Evolutionary conservation across 2,329 filamentous ascomycete species (phyloP).

Genomic region (Diplodia intermedia): DNA sequence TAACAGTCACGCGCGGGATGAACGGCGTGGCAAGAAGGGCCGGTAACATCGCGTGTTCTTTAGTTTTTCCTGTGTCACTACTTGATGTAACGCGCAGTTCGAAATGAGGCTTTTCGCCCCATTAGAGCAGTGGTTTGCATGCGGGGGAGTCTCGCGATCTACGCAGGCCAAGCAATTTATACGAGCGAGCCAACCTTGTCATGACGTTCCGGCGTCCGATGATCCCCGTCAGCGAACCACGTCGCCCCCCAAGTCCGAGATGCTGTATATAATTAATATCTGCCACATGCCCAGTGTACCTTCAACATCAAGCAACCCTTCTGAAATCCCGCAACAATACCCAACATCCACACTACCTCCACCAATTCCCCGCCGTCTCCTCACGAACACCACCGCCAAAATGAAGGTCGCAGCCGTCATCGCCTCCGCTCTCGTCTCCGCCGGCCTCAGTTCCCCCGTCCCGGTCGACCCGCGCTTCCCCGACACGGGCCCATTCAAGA

Average conservation of each 20-base stretch:
- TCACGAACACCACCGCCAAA: background rate
- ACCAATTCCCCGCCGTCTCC: too few relatives aligned
- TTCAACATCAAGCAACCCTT: background rate
- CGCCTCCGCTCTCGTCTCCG: slow-evolving; percentile 8
- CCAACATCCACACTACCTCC: background rate
- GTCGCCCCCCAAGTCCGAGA: background rate
- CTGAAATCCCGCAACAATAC: background rate
- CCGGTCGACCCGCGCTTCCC: slow-evolving; percentile 22
- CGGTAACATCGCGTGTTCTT: too few relatives aligned
- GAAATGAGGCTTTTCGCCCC: too few relatives aligned
- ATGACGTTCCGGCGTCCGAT: background rate
- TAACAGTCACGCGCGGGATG: too few relatives aligned
- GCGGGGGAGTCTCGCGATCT: background rate
- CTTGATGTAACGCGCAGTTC: too few relatives aligned
- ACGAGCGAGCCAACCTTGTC: slow-evolving; percentile 1
- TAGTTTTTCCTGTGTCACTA: too few relatives aligned
- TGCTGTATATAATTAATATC: background rate
- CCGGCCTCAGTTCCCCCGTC: background rate
- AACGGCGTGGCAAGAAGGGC: too few relatives aligned
- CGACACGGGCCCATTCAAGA: slow-evolving; percentile 8
- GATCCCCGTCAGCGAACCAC: background rate
- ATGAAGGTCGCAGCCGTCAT: slow-evolving; percentile 20
- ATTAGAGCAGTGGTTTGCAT: background rate
- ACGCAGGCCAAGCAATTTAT: slow-evolving; percentile 10
- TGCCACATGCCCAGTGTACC: background rate